A percentile compares a stretch with the other conserved stretches of the same genome.
Conservation (phyloP, 2,329 filamentous ascomycete species). For the Alternaria burnsii region DNA sequence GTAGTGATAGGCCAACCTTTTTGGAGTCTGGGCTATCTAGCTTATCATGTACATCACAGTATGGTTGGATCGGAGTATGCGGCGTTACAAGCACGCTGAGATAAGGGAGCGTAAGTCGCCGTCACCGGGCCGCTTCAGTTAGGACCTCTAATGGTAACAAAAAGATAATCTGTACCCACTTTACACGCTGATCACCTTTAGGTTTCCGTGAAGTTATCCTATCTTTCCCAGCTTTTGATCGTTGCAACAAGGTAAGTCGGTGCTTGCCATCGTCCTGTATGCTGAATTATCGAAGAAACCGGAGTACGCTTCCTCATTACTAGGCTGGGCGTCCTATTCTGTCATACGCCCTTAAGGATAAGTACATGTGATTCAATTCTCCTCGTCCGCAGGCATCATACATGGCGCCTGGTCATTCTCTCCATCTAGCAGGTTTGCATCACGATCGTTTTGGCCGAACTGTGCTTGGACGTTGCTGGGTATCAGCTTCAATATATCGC, state of each 20-base stretch:
- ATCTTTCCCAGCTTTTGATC: not conserved
- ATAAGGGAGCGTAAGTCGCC: constrained; percentile 8
- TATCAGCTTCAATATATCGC: not conserved
- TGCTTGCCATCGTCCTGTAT: constrained; percentile 12
- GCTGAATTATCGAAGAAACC: constrained; percentile 17
- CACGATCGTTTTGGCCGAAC: not conserved
- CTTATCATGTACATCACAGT: constrained; percentile 24
- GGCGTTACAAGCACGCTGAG: constrained; percentile 15
- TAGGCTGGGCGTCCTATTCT: not conserved
- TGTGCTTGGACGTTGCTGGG: not conserved
- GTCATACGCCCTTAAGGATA: not conserved
- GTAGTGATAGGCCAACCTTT: constrained; percentile 5
- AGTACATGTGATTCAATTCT: constrained; percentile 5
- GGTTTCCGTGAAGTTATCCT: constrained; percentile 24
- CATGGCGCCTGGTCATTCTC: not conserved
- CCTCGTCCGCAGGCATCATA: not conserved
- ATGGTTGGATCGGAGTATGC: constrained; percentile 17
- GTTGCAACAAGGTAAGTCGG: constrained; percentile 21
- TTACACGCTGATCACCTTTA: constrained; percentile 34
- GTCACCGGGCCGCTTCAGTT: constrained; percentile 12
- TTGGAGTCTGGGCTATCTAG: constrained; percentile 9
- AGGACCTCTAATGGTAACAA: constrained; percentile 30
- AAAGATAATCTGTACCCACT: constrained; percentile 31
- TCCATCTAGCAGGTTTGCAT: not conserved
- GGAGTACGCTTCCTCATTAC: not conserved